These are phyloP conservation scores for Conticribra weissflogii DNA, from an alignment of 108 stramenopile genomes.

Conservation along the genomic window DNA sequence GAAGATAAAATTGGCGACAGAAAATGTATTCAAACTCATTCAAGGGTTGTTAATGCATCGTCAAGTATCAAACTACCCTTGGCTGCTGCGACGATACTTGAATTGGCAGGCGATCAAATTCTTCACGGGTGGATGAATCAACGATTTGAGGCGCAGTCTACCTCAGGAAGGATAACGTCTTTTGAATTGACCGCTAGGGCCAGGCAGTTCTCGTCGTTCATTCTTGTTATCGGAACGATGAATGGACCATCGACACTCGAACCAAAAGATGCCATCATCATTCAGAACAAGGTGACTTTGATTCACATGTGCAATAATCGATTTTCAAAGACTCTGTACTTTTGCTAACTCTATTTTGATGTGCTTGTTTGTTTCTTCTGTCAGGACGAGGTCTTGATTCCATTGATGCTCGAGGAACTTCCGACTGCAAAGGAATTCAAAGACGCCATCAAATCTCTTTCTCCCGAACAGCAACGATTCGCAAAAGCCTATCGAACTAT, in stretches of 20 bases:
- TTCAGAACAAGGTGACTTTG: constrained; percentile 80
- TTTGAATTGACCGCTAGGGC: constrained; percentile 73
- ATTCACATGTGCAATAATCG: no score
- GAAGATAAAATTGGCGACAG: constrained; percentile 44
- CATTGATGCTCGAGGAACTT: constrained; percentile 73
- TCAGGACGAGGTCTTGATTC: constrained; percentile 83
- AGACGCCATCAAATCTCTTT: constrained; percentile 82
- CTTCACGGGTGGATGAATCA: constrained; percentile 76
- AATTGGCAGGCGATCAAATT: constrained; percentile 60
- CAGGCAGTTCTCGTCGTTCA: constrained; percentile 79
- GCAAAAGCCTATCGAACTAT: constrained; percentile 76
- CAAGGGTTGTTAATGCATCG: constrained; percentile 53
- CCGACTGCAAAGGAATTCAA: constrained; percentile 89
- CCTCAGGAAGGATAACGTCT: no score
- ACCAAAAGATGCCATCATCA: constrained; percentile 84
- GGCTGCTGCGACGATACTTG: constrained; percentile 51
- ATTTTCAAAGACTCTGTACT: no score
- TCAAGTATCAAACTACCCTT: constrained; percentile 52
- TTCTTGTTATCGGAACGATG: constrained; percentile 80
- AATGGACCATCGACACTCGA: constrained; percentile 57
- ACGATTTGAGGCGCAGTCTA: constrained; percentile 39
- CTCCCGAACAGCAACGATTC: constrained; percentile 87
- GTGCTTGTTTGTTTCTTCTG: no score
- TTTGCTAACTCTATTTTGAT: no score
- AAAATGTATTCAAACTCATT: constrained; percentile 46